A percentile compares a stretch with the other conserved stretches of the same genome.
Evolutionary conservation across 257 asterid species (phyloP).

Genomic region (Solanum pinnatisectum): DNA sequence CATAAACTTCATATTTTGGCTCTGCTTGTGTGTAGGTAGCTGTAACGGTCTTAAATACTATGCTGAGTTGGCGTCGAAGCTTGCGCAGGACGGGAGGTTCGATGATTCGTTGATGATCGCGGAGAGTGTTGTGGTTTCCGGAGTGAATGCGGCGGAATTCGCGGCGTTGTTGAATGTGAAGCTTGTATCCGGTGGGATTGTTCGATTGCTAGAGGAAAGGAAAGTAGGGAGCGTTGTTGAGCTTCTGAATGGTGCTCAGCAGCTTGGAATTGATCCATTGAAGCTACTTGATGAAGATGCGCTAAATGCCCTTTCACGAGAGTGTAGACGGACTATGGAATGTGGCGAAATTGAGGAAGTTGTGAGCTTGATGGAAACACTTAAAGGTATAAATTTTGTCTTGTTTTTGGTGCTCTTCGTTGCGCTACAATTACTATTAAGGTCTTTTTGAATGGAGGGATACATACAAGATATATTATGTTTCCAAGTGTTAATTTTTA

Average conservation of each 20-base stretch:
- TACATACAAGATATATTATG: not conserved
- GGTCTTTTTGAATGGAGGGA: not conserved
- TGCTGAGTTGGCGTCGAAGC: constrained; percentile 66
- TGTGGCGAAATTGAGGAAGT: constrained; percentile 40
- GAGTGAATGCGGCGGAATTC: constrained; percentile 37
- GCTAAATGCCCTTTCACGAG: constrained; percentile 33
- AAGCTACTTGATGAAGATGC: constrained; percentile 44
- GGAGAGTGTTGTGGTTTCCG: constrained; percentile 54
- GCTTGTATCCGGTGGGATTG: constrained; percentile 46
- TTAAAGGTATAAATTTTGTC: constrained; percentile 38
- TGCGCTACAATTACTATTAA: not conserved
- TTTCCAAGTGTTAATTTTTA: not conserved
- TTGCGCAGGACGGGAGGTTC: constrained; percentile 67
- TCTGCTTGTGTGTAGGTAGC: not conserved
- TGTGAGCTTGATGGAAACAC: constrained; percentile 44
- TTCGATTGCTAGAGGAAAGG: constrained; percentile 33
- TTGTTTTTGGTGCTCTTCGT: not conserved
- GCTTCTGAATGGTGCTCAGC: constrained; percentile 28
- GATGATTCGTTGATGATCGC: constrained; percentile 56
- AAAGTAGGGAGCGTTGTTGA: constrained; percentile 21
- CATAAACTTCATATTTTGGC: not conserved
- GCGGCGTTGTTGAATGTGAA: constrained; percentile 24
- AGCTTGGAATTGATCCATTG: constrained; percentile 47
- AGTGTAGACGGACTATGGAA: constrained; percentile 38
- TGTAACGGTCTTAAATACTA: constrained; percentile 34